Percentiles rank a stretch among this genome's conserved stretches.
Conservation (phyloP, 768 basidiomycete genomes). For the Wakefieldia striispora region DNA sequence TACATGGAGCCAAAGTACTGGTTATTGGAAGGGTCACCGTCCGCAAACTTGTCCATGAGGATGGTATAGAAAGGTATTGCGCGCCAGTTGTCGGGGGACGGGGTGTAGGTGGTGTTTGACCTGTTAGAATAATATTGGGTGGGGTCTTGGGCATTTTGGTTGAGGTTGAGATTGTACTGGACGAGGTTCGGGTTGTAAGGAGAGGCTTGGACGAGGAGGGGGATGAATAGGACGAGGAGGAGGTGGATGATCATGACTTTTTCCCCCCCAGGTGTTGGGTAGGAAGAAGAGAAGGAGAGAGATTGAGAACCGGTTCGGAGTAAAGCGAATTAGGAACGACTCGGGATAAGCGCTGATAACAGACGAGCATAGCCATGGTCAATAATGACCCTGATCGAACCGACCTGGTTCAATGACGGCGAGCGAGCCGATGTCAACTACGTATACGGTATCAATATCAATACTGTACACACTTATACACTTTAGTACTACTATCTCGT, state of each 20-base stretch:
- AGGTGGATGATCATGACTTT: constrained; percentile 40
- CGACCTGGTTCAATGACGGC: no score
- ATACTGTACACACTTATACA: no score
- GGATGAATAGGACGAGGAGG: constrained; percentile 24
- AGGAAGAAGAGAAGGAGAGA: not conserved
- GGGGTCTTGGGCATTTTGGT: constrained; percentile 65
- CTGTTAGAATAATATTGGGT: constrained; percentile 64
- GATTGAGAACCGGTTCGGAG: not conserved
- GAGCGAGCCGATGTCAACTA: constrained; percentile 37
- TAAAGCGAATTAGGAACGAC: no score
- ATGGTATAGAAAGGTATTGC: constrained; percentile 75
- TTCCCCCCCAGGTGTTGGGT: not conserved
- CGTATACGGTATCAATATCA: no score
- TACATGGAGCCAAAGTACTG: constrained; percentile 79
- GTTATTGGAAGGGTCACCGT: constrained; percentile 90
- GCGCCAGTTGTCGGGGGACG: constrained; percentile 86
- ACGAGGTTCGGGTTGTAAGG: constrained; percentile 67
- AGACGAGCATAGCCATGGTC: no score
- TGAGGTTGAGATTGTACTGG: constrained; percentile 77
- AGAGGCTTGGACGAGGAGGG: constrained; percentile 48
- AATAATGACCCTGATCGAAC: no score
- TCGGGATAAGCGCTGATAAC: no score
- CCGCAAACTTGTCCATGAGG: constrained; percentile 91
- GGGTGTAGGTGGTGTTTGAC: constrained; percentile 64
- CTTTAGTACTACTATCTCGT: no score